Evolutionary conservation across 352 stramenopile species (phyloP), one percentile per base, ranked within the genome.

Genomic region (Blastocystis sp.): DNA sequence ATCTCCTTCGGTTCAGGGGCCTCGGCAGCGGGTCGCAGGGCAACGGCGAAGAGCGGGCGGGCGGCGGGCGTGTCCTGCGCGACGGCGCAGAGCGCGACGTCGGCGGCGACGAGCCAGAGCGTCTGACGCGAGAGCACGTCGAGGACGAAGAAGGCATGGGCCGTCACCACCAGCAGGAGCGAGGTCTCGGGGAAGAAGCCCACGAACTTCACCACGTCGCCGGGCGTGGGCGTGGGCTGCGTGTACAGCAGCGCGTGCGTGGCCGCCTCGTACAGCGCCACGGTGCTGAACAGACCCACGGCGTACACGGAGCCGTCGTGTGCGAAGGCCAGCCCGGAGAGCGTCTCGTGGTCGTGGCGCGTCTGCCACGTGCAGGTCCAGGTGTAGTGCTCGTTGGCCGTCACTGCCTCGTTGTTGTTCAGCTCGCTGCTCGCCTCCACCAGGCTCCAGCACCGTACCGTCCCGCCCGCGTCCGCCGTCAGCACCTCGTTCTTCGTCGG

Each of bases 371-470:
- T 52, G 45, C 76, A 87, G 14, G 76, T 57, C 60, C 64, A 87
- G 11, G 60, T 76, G 34, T 52, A 40, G 9, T 17, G 17, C 14
- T 10, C 24, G n/a, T 76, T 52, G 21, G 10, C 21, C 19, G 24
- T 60, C 24, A 87, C 76, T 28, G 54, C 54, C 64, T 87, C 76
- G 24, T 87, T 76, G 24, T 43, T 79, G 48, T 87, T 69, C 43
- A 76, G 34, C 4, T 40, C n/a, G 21, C 61, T 61, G 21, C 42
- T 69, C 42, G 10, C 21, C 42, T 70, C 42, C 43, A 87, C 60
- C 76, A 76, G 54, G 11, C 43, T 11, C 76, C 76, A 87, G 7
- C n/a, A 38, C 10, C 42, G 69, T 0, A 87, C 42, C 60, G 34
- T 21, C 57, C 76, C 76, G 10, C 11, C 54, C 11, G 19, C 21